phyloP scores from a whole-genome alignment of 805 yeast genomes.

The Myxozyma geophila region DNA sequence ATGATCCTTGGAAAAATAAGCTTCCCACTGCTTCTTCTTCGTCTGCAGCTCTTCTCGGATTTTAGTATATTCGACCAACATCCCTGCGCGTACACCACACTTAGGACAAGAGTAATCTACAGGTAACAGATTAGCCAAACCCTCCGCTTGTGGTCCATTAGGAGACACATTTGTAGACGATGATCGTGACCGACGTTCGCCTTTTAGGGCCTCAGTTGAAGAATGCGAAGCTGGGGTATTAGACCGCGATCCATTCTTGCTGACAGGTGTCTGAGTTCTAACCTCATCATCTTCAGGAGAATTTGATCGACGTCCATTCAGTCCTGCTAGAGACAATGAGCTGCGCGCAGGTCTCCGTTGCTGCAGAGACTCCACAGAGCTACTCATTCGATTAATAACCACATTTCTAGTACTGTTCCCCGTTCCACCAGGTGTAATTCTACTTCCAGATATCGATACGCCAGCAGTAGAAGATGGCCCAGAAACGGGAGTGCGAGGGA shows the following conservation, averaged over 20 bases:
- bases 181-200: conserved; percentile 6
- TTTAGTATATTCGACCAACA: conserved; percentile 23
- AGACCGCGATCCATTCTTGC: not conserved
- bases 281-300: conserved; percentile 1
- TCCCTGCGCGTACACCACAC: conserved; percentile 28
- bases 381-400: conserved; percentile 2
- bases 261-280: not conserved
- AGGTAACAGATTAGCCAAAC: not conserved
- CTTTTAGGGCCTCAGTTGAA: not conserved
- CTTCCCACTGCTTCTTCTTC: conserved; percentile 31
- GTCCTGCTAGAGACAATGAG: conserved; percentile 4
- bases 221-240: not conserved
- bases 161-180: conserved; percentile 1
- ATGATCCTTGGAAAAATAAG: conserved; percentile 25
- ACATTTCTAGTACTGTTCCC: not conserved
- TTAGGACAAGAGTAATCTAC: conserved; percentile 18
- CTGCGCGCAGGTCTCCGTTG: conserved; percentile 19
- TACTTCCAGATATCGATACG: not conserved
- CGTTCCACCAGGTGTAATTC: not conserved
- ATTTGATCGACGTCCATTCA: not conserved
- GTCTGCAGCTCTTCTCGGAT: conserved; percentile 24
- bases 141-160: not conserved
- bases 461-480: not conserved
- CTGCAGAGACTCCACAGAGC: conserved; percentile 2
- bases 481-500: too few relatives aligned